These are phyloP conservation scores for Lithohypha guttulata DNA, from an alignment of 2,329 filamentous ascomycete genomes.

Conservation along the genomic window DNA sequence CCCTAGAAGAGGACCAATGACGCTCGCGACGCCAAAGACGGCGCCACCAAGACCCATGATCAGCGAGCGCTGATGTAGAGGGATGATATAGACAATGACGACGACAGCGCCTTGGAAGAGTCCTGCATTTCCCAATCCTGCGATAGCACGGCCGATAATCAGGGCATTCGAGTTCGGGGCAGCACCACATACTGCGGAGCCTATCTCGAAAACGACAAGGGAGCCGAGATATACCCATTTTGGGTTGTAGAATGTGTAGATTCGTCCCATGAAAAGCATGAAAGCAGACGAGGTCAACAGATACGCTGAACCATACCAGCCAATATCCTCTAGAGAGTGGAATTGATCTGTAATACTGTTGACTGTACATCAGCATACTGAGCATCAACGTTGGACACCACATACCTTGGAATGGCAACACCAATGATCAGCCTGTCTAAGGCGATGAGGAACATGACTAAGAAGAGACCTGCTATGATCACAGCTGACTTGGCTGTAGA, in stretches of 20 bases:
- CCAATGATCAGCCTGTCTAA: constrained; percentile 12
- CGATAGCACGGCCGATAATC: constrained; percentile 27
- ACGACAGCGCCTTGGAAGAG: constrained; percentile 35
- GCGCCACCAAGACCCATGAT: constrained; percentile 25
- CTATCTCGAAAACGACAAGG: constrained; percentile 26
- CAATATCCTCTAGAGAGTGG: constrained; percentile 29
- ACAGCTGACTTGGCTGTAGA: neutral
- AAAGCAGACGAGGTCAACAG: constrained; percentile 35
- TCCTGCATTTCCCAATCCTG: constrained; percentile 27
- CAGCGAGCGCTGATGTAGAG: constrained; percentile 26
- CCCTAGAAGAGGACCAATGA: constrained; percentile 35
- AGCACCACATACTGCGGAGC: constrained; percentile 25
- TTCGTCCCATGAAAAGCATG: constrained; percentile 36
- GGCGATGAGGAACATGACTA: constrained; percentile 3
- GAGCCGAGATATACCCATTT: constrained; percentile 24
- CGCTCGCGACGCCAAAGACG: constrained; percentile 30
- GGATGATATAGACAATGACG: constrained; percentile 25
- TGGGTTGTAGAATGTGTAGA: constrained; percentile 36
- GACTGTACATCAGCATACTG: too few species aligned
- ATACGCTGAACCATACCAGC: constrained; percentile 32
- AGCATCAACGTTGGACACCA: too few species aligned
- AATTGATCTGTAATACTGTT: constrained; percentile 28
- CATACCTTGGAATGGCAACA: constrained; percentile 21
- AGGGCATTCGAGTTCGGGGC: constrained; percentile 23
- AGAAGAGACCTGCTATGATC: neutral